These are phyloP conservation scores for Leccinum subfulvum DNA, from an alignment of 1,284 basidiomycete genomes.

Conservation along the genomic window DNA sequence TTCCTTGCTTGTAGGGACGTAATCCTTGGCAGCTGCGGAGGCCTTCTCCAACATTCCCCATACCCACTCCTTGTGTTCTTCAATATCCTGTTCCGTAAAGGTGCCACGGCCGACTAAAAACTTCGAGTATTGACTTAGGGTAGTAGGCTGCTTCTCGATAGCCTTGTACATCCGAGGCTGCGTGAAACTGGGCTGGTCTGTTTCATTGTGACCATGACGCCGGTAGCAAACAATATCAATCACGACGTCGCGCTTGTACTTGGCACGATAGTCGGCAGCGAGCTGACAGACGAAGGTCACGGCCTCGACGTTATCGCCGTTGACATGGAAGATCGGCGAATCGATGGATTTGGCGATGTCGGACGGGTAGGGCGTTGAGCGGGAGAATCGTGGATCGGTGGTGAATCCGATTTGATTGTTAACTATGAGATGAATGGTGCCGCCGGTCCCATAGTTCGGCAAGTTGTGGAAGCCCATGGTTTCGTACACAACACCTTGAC, in stretches of 20 bases:
- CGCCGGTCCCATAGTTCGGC: slow-evolving; percentile 94
- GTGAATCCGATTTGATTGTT: slow-evolving; percentile 99
- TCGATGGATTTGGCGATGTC: slow-evolving; percentile 99
- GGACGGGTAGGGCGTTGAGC: slow-evolving; percentile 98
- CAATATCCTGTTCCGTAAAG: slow-evolving; percentile 95
- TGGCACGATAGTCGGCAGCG: slow-evolving; percentile 96
- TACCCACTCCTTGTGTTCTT: slow-evolving; percentile 99
- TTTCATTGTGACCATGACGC: slow-evolving; percentile 98
- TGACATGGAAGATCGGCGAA: slow-evolving; percentile 99
- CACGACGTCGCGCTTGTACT: slow-evolving; percentile 99
- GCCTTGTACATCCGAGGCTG: slow-evolving; percentile 99
- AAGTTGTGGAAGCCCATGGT: slow-evolving; percentile 99
- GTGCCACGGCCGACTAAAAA: slow-evolving; percentile 89
- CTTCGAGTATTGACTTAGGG: slow-evolving; percentile 90
- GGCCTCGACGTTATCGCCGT: slow-evolving; percentile 98
- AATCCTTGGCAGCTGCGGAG: slow-evolving; percentile 87
- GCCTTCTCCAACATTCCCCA: slow-evolving; percentile 98
- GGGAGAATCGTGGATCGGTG: slow-evolving; percentile 95
- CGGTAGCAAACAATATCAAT: slow-evolving; percentile 99
- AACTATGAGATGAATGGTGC: slow-evolving; percentile 97
- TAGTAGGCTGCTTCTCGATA: slow-evolving; percentile 92
- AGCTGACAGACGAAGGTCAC: slow-evolving; percentile 98
- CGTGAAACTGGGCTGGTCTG: slow-evolving; percentile 98
- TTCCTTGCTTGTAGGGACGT: slow-evolving; percentile 89
- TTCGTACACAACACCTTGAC: slow-evolving; percentile 98